A percentile compares a stretch with the other conserved stretches of the same genome.
Evolutionary conservation across 306 rosid species (phyloP).

Genomic region (Vigna angularis): DNA sequence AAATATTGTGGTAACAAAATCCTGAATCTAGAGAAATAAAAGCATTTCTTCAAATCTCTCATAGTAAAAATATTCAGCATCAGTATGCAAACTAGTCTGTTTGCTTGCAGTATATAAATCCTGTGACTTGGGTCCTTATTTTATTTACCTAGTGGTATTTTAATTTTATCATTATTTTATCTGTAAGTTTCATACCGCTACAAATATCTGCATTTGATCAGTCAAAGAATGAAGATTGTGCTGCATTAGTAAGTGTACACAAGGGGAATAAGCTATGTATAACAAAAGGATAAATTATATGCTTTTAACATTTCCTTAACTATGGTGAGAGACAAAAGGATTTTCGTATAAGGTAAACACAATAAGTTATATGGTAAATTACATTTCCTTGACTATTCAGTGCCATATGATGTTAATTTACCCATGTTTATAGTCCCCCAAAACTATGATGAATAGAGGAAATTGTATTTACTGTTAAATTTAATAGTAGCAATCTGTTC

Average conservation of each 20-base stretch:
- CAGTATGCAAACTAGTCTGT: constrained; percentile 9
- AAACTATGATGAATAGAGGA: constrained; percentile 22
- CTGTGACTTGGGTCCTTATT: background rate
- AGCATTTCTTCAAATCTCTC: constrained; percentile 23
- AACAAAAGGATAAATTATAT: background rate
- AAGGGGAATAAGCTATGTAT: constrained; percentile 3
- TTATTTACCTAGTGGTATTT: constrained; percentile 26
- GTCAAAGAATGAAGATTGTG: constrained; percentile 24
- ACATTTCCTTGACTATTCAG: constrained; percentile 2
- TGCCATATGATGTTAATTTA: background rate
- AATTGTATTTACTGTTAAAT: constrained; percentile 23
- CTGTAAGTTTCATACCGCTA: constrained; percentile 18
- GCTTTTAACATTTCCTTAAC: background rate
- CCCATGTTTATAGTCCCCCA: background rate
- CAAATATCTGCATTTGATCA: constrained; percentile 23
- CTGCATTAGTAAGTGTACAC: constrained; percentile 1
- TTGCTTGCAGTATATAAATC: constrained; percentile 22
- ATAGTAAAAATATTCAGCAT: background rate
- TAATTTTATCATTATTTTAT: constrained; percentile 6
- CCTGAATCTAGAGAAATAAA: background rate
- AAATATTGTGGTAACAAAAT: background rate
- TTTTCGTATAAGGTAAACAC: background rate
- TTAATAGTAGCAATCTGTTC: background rate
- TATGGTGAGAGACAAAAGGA: background rate
- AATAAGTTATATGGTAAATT: background rate